Base-by-base conservation (phyloP, 352 stramenopile species). In the Phytophthora capsici region DNA sequence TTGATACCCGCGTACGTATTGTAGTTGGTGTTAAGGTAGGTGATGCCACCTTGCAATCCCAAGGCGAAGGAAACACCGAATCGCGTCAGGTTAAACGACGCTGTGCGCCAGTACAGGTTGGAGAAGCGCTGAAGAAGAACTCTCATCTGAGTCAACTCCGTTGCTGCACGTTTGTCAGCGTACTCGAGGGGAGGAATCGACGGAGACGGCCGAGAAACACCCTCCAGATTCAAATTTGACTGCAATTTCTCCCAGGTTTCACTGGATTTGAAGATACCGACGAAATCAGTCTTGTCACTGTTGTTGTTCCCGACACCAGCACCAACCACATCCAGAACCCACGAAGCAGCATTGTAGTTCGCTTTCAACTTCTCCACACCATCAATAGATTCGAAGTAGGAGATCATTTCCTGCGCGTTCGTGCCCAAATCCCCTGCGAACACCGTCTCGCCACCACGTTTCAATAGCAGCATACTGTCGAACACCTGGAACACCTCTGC, bases 21-120 rank as follows among this genome's bases (percentile, higher is more conserved):
- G 20, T 47, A 65, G 17, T 54, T 25, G 2, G 38, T 60, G 17
- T 22, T 34, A 2, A 57, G 20, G 17, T 66, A 60, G 5, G 49
- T 54, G 23, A 54, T 60, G 3, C 20, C 32, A 5, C 6, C 43
- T 3, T 49, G n/a, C 13, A 62, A 23, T 12, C 51, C 43, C 30
- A 62, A 26, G 6, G 1, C 20, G 17, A 62, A 12, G 13, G 23
- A 61, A 13, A 57, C 34, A 3, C 17, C 48, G 28, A 61, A 62
- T 8, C 49, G 59, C n/a, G 50, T 67, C 49, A 62, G 44, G 32
- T 67, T 67, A 41, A 34, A 66, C 7, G 57, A 66, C 17, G 57
- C 17, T 3, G 57, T 66, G 17, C 57, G 26, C 57, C 49, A 66
- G 17, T 66, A 66, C 19, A 61, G 20, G 8, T 61, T 55, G 37